phyloP scores from a whole-genome alignment of 768 basidiomycete species.

The Suillus lakei region DNA sequence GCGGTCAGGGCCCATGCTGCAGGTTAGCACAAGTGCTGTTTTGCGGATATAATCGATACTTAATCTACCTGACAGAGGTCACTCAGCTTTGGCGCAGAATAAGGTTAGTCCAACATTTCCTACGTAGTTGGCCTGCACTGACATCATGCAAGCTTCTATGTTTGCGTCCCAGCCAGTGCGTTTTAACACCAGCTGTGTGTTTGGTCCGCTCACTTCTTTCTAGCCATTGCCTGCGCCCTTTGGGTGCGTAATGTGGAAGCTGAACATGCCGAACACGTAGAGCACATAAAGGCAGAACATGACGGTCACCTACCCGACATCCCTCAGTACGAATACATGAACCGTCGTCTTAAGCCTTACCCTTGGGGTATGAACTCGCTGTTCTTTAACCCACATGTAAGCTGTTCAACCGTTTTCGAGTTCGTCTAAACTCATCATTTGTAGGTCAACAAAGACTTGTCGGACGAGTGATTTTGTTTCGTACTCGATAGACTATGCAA shows the following conservation, averaged over 20 bases:
- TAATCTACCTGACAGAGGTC: conserved; percentile 54
- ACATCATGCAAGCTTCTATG: conserved; percentile 58
- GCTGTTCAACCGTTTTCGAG: conserved; percentile 24
- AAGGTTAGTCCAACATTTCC: conserved; percentile 52
- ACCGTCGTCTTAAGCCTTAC: conserved; percentile 76
- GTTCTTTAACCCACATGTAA: conserved; percentile 79
- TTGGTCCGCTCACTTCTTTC: conserved; percentile 14
- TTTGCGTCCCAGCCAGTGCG: conserved; percentile 77
- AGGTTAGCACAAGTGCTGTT: conserved; percentile 44
- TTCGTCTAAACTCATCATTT: conserved; percentile 11
- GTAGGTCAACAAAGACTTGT: conserved; percentile 72
- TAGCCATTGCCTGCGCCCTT: conserved; percentile 31
- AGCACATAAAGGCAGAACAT: conserved; percentile 74
- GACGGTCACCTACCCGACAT: conserved; percentile 71
- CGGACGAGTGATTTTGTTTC: conserved; percentile 23
- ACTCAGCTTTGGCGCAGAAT: conserved; percentile 87
- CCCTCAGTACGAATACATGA: conserved; percentile 79
- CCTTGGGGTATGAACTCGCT: conserved; percentile 87
- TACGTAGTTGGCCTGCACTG: not conserved
- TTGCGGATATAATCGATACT: conserved; percentile 15
- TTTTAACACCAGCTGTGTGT: conserved; percentile 22
- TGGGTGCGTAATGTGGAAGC: conserved; percentile 59
- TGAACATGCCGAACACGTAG: conserved; percentile 73
- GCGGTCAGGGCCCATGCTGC: conserved; percentile 69
- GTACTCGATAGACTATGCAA: conserved; percentile 1